These are phyloP conservation scores for Saposhnikovia divaricata DNA, from an alignment of 129 eudicot species.

Conservation along the genomic window DNA sequence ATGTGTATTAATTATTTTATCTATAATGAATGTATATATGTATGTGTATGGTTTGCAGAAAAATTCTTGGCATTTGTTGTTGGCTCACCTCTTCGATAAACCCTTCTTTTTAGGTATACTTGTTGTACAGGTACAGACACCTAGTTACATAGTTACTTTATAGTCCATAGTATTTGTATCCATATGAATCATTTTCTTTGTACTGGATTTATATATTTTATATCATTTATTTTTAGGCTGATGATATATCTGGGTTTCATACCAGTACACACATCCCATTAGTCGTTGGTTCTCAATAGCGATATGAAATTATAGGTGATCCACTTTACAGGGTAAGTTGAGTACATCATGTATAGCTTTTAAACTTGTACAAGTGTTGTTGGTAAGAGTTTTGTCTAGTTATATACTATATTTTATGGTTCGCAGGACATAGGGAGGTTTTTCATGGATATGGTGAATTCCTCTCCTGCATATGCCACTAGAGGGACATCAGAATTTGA, in stretches of 20 bases:
- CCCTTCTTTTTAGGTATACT: conserved; percentile 90
- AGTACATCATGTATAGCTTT: neutral
- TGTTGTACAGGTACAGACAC: conserved; percentile 55
- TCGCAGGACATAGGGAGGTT: conserved; percentile 75
- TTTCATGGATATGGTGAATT: conserved; percentile 81
- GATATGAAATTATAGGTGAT: conserved; percentile 91
- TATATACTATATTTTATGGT: neutral
- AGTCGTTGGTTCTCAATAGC: conserved; percentile 85
- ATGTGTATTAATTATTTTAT: too few species aligned
- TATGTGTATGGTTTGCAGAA: conserved; percentile 30
- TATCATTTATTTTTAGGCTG: conserved; percentile 45
- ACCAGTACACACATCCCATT: conserved; percentile 89
- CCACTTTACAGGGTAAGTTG: conserved; percentile 70
- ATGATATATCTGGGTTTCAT: conserved; percentile 78
- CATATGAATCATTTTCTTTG: neutral
- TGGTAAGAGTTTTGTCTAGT: neutral
- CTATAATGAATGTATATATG: too few species aligned
- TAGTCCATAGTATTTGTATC: neutral
- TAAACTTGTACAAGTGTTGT: neutral
- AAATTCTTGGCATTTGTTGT: conserved; percentile 56
- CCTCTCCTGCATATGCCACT: conserved; percentile 83
- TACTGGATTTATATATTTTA: neutral
- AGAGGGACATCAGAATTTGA: conserved; percentile 88
- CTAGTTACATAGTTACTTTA: neutral
- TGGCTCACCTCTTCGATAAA: conserved; percentile 97